These are phyloP conservation scores for Leccinum brunneo-olivaceum DNA, from an alignment of 1,284 basidiomycete genomes.

Conservation along the genomic window DNA sequence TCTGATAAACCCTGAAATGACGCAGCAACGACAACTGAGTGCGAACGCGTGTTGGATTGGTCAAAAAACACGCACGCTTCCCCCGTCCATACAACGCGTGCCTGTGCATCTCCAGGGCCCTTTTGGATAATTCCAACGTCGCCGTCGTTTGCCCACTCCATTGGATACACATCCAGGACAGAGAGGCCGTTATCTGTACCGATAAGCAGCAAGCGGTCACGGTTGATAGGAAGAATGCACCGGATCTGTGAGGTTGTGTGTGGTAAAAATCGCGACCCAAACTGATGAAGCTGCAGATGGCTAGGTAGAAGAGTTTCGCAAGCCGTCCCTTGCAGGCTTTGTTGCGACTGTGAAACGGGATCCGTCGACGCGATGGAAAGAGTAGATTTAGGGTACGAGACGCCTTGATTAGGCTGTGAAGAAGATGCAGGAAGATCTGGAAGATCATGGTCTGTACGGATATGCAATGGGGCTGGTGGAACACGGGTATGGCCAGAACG, in stretches of 20 bases:
- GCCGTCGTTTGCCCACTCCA: constrained; percentile 43
- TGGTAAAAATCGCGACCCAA: constrained; percentile 78
- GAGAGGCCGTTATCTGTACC: constrained; percentile 73
- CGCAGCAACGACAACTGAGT: constrained; percentile 3
- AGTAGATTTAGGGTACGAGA: constrained; percentile 11
- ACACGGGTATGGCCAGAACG: constrained; percentile 6
- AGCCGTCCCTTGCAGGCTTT: constrained; percentile 26
- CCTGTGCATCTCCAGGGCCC: constrained; percentile 63
- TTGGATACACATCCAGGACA: constrained; percentile 71
- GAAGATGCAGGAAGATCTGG: constrained; percentile 11
- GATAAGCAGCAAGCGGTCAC: constrained; percentile 58
- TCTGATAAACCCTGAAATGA: constrained; percentile 57
- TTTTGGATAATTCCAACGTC: constrained; percentile 39
- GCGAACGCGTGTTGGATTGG: not conserved
- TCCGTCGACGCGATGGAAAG: constrained; percentile 8
- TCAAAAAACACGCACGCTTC: constrained; percentile 49
- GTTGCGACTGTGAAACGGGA: constrained; percentile 24
- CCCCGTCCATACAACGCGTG: constrained; percentile 62
- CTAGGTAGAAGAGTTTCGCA: constrained; percentile 43
- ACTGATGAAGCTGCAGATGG: constrained; percentile 62
- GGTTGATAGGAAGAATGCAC: constrained; percentile 61
- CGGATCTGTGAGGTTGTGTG: constrained; percentile 67
- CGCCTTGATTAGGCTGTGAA: constrained; percentile 11
- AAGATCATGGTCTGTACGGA: constrained; percentile 21
- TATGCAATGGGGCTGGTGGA: constrained; percentile 15